Evolutionary conservation across 768 basidiomycete species (phyloP).

Genomic region (Kwoniella botswanensis): DNA sequence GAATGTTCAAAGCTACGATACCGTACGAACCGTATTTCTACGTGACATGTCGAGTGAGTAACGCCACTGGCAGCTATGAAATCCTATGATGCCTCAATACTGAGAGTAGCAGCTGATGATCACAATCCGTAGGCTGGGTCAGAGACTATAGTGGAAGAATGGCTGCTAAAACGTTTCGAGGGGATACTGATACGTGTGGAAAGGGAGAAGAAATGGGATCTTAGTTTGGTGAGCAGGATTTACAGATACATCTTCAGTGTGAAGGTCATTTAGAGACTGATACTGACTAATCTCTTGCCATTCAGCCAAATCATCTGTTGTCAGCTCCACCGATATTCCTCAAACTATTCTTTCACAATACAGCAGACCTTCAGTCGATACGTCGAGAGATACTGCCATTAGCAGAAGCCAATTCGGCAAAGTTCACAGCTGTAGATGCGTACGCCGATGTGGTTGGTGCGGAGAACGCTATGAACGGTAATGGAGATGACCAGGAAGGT

Average conservation of each 20-base stretch:
- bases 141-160: conserved; percentile 91
- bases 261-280: background rate
- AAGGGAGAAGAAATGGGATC: conserved; percentile 87
- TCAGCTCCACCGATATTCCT: conserved; percentile 89
- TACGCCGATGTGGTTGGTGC: conserved; percentile 92
- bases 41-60: conserved; percentile 83
- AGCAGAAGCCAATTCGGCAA: conserved; percentile 85
- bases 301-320: conserved; percentile 87
- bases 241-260: background rate
- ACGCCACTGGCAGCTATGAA: background rate
- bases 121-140: conserved; percentile 68
- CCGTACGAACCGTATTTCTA: conserved; percentile 94
- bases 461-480: conserved; percentile 47
- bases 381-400: conserved; percentile 87
- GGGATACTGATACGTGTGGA: conserved; percentile 78
- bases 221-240: conserved; percentile 66
- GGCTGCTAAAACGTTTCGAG: conserved; percentile 91
- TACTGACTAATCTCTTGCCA: background rate
- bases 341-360: conserved; percentile 86
- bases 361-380: conserved; percentile 86
- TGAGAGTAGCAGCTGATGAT: conserved; percentile 12
- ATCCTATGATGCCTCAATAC: background rate
- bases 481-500: conserved; percentile 63
- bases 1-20: conserved; percentile 92
- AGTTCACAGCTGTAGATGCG: conserved; percentile 92